A percentile compares a stretch with the other conserved stretches of the same genome.
These are phyloP conservation scores for Ceratocystis destructans DNA, from an alignment of 2,329 filamentous ascomycete species.

Conservation along the genomic window DNA sequence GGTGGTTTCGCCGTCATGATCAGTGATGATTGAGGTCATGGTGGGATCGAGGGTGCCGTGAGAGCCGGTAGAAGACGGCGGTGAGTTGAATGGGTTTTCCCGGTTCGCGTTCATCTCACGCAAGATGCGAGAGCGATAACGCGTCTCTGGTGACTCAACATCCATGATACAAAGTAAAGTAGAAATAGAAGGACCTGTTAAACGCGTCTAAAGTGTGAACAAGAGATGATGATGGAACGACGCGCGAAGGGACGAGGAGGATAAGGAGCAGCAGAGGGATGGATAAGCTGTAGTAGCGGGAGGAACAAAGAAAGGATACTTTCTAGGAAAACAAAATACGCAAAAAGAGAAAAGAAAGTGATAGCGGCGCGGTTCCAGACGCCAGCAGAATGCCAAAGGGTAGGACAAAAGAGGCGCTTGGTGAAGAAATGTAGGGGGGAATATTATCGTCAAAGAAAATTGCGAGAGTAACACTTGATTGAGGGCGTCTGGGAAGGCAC, in stretches of 20 bases:
- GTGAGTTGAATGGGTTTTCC: conserved; percentile 45
- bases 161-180: conserved; percentile 27
- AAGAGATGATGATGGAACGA: background rate
- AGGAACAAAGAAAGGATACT: conserved; percentile 13
- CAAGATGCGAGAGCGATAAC: conserved; percentile 36
- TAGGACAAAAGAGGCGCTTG: background rate
- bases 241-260: background rate
- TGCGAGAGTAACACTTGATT: background rate
- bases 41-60: conserved; percentile 44
- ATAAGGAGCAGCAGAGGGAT: background rate
- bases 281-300: background rate
- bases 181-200: too few species aligned
- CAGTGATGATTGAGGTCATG: conserved; percentile 38
- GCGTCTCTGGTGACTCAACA: conserved; percentile 28
- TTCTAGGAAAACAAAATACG: conserved; percentile 15
- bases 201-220: background rate
- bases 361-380: background rate
- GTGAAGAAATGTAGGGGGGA: background rate
- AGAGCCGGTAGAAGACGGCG: conserved; percentile 43
- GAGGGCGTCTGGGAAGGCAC: background rate
- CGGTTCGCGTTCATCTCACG: conserved; percentile 40
- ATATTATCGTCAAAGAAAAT: background rate
- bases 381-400: background rate
- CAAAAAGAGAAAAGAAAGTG: background rate
- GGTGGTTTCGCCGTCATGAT: conserved; percentile 41